Conservation (phyloP, 164 flowering plant genomes). For the Kalanchoe fedtschenkoi region DNA sequence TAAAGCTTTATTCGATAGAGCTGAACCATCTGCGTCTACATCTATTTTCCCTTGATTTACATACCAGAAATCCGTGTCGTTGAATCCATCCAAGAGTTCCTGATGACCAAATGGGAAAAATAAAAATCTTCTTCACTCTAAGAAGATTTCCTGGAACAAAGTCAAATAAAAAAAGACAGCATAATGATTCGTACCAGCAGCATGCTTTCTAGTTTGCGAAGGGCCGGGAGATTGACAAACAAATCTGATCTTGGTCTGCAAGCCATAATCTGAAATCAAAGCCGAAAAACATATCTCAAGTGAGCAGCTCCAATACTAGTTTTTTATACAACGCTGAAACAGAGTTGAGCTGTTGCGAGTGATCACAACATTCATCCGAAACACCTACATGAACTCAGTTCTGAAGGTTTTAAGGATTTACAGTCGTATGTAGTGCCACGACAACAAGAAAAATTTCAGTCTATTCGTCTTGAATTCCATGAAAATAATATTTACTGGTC, state of each 20-base stretch:
- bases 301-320: too few relatives aligned
- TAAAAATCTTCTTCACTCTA: background rate
- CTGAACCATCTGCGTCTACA: constrained; percentile 52
- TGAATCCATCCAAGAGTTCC: constrained; percentile 57
- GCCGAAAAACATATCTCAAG: background rate
- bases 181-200: background rate
- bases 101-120: background rate
- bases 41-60: constrained; percentile 76
- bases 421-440: too few relatives aligned
- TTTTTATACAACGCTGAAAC: too few relatives aligned
- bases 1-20: constrained; percentile 43
- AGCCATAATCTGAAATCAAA: background rate
- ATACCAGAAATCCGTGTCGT: constrained; percentile 77
- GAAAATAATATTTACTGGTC: too few relatives aligned
- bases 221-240: background rate
- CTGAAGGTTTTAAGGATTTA: too few relatives aligned
- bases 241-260: background rate
- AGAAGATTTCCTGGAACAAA: too few relatives aligned
- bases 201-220: background rate
- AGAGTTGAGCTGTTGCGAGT: too few relatives aligned
- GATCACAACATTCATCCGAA: too few relatives aligned
- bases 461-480: background rate
- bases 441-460: too few relatives aligned
- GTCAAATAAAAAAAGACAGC: too few relatives aligned
- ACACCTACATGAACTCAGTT: too few relatives aligned